Conservation (phyloP, 257 asterid genomes). For the Forsythia suspensa region DNA sequence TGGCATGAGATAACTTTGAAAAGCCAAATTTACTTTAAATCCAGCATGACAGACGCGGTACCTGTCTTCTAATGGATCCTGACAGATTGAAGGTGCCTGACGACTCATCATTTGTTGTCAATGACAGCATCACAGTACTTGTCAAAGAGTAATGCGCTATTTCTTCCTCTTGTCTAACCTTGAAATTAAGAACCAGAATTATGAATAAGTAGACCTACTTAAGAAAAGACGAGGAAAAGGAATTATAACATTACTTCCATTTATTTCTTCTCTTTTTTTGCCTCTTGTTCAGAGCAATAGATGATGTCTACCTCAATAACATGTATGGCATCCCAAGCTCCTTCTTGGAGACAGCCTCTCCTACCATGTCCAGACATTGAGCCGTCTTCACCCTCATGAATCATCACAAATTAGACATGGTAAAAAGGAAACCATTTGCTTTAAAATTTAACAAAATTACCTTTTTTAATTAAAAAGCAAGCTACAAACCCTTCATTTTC, state of each 20-base stretch:
- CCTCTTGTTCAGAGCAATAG: not conserved
- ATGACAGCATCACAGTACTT: slow-evolving; percentile 89
- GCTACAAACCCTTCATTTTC: slow-evolving; percentile 86
- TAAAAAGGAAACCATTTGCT: slow-evolving; percentile 11
- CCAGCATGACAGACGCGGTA: slow-evolving; percentile 23
- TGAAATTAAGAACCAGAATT: slow-evolving; percentile 8
- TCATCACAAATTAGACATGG: slow-evolving; percentile 21
- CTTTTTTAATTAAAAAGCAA: slow-evolving; percentile 93
- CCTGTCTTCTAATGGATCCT: slow-evolving; percentile 99
- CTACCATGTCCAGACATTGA: slow-evolving; percentile 79
- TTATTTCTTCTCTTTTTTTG: not conserved
- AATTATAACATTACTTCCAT: not conserved
- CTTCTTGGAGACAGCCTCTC: slow-evolving; percentile 91
- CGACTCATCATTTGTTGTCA: slow-evolving; percentile 83
- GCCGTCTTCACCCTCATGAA: slow-evolving; percentile 63
- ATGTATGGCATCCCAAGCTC: slow-evolving; percentile 99
- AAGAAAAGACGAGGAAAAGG: slow-evolving; percentile 11
- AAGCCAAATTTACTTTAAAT: not conserved
- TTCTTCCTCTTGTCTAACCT: slow-evolving; percentile 83
- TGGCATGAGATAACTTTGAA: slow-evolving; percentile 1
- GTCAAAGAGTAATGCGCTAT: slow-evolving; percentile 84
- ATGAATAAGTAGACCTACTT: slow-evolving; percentile 10
- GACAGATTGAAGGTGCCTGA: slow-evolving; percentile 90
- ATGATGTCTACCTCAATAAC: slow-evolving; percentile 74
- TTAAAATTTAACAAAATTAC: slow-evolving; percentile 30